Conservation (phyloP, 345 rosid genomes). For the Chamaenerion angustifolium region DNA sequence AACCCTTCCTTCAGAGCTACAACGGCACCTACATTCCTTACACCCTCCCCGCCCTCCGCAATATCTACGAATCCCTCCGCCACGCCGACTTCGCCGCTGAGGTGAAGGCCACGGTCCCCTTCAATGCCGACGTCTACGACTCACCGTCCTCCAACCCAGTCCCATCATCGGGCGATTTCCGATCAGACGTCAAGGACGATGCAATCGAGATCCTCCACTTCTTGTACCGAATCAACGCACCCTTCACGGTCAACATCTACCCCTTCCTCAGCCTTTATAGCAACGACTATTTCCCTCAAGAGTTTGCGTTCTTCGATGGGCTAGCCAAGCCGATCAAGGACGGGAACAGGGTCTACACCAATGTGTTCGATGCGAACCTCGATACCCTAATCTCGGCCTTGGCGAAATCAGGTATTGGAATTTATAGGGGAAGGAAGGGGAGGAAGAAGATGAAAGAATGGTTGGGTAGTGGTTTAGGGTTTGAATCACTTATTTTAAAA, state of each 20-base stretch:
- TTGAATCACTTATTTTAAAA: too few species aligned
- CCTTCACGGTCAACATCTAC: conserved; percentile 66
- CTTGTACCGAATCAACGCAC: conserved; percentile 35
- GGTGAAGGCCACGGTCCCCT: conserved; percentile 56
- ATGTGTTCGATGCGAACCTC: conserved; percentile 64
- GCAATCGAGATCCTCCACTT: conserved; percentile 43
- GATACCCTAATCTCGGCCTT: conserved; percentile 58
- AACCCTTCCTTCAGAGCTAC: conserved; percentile 58
- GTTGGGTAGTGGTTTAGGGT: too few species aligned
- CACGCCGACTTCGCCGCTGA: conserved; percentile 25
- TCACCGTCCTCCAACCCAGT: conserved; percentile 34
- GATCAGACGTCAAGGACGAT: conserved; percentile 37
- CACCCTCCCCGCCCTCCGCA: conserved; percentile 55
- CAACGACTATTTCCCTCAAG: conserved; percentile 45
- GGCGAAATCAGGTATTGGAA: conserved; percentile 21
- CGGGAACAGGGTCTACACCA: conserved; percentile 36
- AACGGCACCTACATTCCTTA: conserved; percentile 30
- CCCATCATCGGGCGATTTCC: conserved; percentile 66
- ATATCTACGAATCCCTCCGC: conserved; percentile 56
- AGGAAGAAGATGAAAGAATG: too few species aligned
- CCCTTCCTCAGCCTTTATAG: conserved; percentile 77
- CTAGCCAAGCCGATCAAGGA: conserved; percentile 37
- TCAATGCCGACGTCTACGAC: conserved; percentile 63
- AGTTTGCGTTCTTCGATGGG: conserved; percentile 65
- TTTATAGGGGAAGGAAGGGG: too few species aligned